A percentile compares a stretch with the other conserved stretches of the same genome.
Evolutionary conservation across 768 basidiomycete species (phyloP).

Genomic region (Porphyrellus cyaneotinctus): DNA sequence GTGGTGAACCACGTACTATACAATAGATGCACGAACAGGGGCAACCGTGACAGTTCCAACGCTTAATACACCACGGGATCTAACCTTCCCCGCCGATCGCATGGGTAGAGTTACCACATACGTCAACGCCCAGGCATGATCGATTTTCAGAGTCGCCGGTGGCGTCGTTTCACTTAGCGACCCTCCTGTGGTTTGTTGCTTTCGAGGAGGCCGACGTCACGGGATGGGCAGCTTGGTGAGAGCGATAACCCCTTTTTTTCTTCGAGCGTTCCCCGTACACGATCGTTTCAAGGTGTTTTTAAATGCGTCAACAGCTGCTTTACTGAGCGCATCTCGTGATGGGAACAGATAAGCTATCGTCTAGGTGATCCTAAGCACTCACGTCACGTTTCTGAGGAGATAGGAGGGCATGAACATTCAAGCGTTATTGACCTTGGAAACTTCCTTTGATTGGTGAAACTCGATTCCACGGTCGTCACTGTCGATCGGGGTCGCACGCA

Average conservation of each 20-base stretch:
- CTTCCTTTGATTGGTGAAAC: neutral
- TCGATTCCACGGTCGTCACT: neutral
- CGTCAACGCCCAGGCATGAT: neutral
- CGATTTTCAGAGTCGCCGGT: neutral
- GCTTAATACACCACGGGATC: neutral
- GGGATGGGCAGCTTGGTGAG: neutral
- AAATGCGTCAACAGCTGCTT: neutral
- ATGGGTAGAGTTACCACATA: neutral
- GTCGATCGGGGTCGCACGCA: slow-evolving; percentile 6
- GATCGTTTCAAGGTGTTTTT: slow-evolving; percentile 2
- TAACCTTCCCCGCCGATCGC: neutral
- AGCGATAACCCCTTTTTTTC: neutral
- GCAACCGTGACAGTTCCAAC: neutral
- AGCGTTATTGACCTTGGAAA: neutral
- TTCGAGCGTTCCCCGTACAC: neutral
- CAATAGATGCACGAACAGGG: too few relatives aligned
- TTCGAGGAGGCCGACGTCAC: neutral
- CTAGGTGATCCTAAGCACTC: neutral
- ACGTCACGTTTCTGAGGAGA: neutral
- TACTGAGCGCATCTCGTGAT: neutral
- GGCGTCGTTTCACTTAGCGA: neutral
- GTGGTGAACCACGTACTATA: too few relatives aligned
- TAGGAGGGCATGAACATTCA: neutral
- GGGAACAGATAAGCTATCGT: neutral
- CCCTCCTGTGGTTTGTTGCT: too few relatives aligned